phyloP scores from a whole-genome alignment of 2,329 filamentous ascomycete species.

The Zymoseptoria pseudotritici region DNA sequence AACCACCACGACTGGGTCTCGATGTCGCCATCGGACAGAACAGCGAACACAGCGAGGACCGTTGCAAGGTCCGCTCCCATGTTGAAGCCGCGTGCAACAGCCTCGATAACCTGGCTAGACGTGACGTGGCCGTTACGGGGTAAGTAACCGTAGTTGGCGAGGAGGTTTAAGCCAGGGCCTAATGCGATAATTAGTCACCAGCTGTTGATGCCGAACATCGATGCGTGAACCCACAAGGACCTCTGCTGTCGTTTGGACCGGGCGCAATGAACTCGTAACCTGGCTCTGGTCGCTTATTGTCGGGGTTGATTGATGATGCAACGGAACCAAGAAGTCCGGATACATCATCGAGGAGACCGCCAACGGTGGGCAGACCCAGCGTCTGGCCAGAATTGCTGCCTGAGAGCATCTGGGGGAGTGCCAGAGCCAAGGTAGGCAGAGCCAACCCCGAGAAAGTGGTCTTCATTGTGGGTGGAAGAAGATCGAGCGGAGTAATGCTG shows the following conservation, averaged over 20 bases:
- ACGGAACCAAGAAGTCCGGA: slow-evolving; percentile 17
- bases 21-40: slow-evolving; percentile 25
- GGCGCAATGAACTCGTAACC: slow-evolving; percentile 21
- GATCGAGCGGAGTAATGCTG: too few relatives aligned
- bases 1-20: slow-evolving; percentile 23
- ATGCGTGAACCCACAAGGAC: slow-evolving; percentile 24
- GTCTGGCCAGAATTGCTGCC: slow-evolving; percentile 1
- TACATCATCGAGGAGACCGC: slow-evolving; percentile 10
- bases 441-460: not conserved
- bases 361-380: slow-evolving; percentile 6
- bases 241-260: slow-evolving; percentile 23
- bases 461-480: not conserved
- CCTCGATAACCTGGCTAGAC: slow-evolving; percentile 28
- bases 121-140: slow-evolving; percentile 34
- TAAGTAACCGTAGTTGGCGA: slow-evolving; percentile 37
- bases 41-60: slow-evolving; percentile 29
- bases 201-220: not conserved
- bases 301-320: slow-evolving; percentile 18
- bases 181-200: not conserved
- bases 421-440: slow-evolving; percentile 8
- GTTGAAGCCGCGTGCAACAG: slow-evolving; percentile 29
- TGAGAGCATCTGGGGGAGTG: slow-evolving; percentile 3
- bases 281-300: slow-evolving; percentile 22
- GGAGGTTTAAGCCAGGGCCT: slow-evolving; percentile 32
- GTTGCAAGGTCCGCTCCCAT: slow-evolving; percentile 34